Conservation (phyloP, 306 rosid species). For the Gynostemma pentaphyllum region DNA sequence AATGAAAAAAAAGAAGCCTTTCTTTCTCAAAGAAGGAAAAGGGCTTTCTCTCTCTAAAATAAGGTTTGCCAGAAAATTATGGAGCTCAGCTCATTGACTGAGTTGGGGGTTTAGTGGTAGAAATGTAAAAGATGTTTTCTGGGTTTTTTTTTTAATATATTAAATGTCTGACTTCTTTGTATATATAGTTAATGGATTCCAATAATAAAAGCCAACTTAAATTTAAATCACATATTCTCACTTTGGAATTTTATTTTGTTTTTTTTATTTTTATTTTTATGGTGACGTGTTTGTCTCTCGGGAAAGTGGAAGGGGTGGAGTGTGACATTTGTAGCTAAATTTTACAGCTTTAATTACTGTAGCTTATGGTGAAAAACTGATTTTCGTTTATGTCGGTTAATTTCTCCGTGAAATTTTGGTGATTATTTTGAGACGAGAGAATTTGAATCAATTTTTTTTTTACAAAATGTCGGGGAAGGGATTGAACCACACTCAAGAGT, state of each 20-base stretch:
- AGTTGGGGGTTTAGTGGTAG: slow-evolving; percentile 1
- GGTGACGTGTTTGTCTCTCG: background rate
- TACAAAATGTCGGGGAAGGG: no score
- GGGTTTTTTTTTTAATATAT: background rate
- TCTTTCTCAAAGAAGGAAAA: background rate
- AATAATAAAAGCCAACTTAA: background rate
- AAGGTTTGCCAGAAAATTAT: slow-evolving; percentile 6
- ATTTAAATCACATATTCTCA: background rate
- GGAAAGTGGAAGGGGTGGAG: background rate
- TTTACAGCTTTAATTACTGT: no score
- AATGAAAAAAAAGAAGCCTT: background rate
- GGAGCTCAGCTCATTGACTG: background rate
- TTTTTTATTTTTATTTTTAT: background rate
- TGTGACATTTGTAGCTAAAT: no score
- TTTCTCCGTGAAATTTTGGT: no score
- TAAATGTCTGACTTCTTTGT: background rate
- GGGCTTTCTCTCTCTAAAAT: background rate
- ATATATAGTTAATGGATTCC: background rate
- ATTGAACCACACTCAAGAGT: no score
- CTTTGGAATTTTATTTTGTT: background rate
- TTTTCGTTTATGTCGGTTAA: no score
- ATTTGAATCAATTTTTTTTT: no score
- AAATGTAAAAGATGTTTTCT: background rate
- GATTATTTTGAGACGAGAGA: no score
- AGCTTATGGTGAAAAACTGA: no score